phyloP scores from a whole-genome alignment of 2,329 filamentous ascomycete species.

The Paecilomyces formosus region DNA sequence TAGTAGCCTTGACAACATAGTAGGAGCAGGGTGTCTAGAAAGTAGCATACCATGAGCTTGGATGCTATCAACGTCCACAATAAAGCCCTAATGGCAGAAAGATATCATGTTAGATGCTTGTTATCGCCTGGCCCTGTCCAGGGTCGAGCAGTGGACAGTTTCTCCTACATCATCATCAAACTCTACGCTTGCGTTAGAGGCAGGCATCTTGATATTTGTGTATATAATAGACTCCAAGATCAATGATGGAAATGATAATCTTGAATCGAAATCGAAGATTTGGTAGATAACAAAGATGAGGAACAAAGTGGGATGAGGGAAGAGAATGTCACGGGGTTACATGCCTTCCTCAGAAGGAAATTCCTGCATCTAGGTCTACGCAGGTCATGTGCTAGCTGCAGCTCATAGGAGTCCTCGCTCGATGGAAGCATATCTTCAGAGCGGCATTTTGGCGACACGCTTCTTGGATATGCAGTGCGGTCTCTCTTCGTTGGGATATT shows the following conservation, averaged over 20 bases:
- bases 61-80: slow-evolving; percentile 60
- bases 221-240: background rate
- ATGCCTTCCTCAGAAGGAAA: background rate
- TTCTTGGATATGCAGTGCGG: background rate
- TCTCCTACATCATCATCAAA: slow-evolving; percentile 46
- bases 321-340: background rate
- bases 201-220: slow-evolving; percentile 38
- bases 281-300: background rate
- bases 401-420: background rate
- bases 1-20: background rate
- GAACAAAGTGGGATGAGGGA: background rate
- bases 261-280: background rate
- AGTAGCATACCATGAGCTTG: slow-evolving; percentile 53
- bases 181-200: slow-evolving; percentile 47
- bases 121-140: background rate
- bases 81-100: slow-evolving; percentile 42
- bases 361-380: background rate
- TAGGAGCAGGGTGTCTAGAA: background rate
- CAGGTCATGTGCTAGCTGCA: background rate
- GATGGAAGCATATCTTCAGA: no score
- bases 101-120: background rate
- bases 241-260: background rate
- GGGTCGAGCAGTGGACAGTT: background rate
- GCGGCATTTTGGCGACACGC: background rate
- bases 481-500: background rate